Conservation (phyloP, 2,329 filamentous ascomycete genomes). For the Pseudofabraea citricarpa region DNA sequence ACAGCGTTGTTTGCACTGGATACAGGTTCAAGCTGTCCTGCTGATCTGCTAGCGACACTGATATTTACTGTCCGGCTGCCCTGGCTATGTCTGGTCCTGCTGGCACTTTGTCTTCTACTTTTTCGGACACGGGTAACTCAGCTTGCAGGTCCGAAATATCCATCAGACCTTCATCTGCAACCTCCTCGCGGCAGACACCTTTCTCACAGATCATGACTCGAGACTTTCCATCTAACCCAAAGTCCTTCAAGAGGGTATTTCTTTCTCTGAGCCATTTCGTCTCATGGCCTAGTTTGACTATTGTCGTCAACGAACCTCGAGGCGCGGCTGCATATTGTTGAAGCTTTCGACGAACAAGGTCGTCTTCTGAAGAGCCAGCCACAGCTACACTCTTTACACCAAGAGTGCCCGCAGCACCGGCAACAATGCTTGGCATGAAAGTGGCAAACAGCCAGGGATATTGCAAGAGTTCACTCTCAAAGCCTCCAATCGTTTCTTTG, state of each 20-base stretch:
- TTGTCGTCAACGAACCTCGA: constrained; percentile 20
- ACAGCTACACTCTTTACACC: constrained; percentile 60
- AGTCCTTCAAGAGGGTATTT: constrained; percentile 35
- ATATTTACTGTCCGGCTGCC: too few relatives aligned
- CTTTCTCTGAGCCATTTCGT: constrained; percentile 43
- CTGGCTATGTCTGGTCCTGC: too few relatives aligned
- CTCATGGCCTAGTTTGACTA: constrained; percentile 17
- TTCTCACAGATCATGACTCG: constrained; percentile 43
- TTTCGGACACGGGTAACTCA: too few relatives aligned
- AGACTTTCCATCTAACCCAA: constrained; percentile 30
- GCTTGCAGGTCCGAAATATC: background rate
- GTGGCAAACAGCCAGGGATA: constrained; percentile 90
- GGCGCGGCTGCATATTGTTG: constrained; percentile 27
- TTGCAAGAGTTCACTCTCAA: constrained; percentile 87
- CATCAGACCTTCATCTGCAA: background rate
- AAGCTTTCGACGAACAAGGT: constrained; percentile 20
- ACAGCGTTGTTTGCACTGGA: too few relatives aligned
- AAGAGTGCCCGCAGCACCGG: constrained; percentile 49
- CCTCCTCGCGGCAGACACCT: constrained; percentile 37
- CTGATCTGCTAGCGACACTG: too few relatives aligned
- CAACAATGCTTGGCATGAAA: constrained; percentile 71
- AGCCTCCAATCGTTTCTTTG: constrained; percentile 72
- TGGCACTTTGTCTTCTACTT: too few relatives aligned
- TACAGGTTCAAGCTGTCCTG: too few relatives aligned
- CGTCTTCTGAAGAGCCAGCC: constrained; percentile 20